phyloP scores from a whole-genome alignment of 495 filamentous ascomycete genomes.

The Aspergillus heteromorphus region DNA sequence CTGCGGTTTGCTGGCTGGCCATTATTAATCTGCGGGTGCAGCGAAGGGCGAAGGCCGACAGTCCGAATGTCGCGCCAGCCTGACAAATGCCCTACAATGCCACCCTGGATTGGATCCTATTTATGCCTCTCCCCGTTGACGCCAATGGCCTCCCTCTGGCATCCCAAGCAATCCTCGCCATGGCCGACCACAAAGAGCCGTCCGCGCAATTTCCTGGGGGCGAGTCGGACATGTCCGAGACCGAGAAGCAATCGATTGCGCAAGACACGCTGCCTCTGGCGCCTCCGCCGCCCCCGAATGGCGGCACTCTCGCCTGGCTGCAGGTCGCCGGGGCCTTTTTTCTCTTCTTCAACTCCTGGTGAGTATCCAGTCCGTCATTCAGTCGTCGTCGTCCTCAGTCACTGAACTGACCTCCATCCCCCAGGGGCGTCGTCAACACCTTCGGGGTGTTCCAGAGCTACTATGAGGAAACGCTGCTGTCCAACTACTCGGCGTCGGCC shows the following conservation, averaged over 20 bases:
- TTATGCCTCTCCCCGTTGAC: no score
- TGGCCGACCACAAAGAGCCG: not conserved
- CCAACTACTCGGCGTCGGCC: conserved; percentile 40
- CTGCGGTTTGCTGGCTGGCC: no score
- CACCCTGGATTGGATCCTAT: no score
- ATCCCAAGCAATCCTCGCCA: no score
- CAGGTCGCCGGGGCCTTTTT: not conserved
- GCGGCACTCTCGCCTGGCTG: not conserved
- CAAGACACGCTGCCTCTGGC: not conserved
- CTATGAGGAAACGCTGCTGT: conserved; percentile 48
- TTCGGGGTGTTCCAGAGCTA: conserved; percentile 39
- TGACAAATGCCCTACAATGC: no score
- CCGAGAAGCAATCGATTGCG: not conserved
- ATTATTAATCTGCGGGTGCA: no score
- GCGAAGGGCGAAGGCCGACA: no score
- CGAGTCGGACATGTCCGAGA: not conserved
- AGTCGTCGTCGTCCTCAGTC: not conserved
- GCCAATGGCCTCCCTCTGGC: no score
- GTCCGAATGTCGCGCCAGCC: no score
- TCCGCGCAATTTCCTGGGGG: not conserved
- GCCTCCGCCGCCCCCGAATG: not conserved
- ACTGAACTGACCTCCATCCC: not conserved
- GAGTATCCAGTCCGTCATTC: not conserved
- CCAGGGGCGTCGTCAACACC: conserved; percentile 13
- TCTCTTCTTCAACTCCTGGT: conserved; percentile 4